phyloP scores from a whole-genome alignment of 208 protist genomes.

The Leishmania major region DNA sequence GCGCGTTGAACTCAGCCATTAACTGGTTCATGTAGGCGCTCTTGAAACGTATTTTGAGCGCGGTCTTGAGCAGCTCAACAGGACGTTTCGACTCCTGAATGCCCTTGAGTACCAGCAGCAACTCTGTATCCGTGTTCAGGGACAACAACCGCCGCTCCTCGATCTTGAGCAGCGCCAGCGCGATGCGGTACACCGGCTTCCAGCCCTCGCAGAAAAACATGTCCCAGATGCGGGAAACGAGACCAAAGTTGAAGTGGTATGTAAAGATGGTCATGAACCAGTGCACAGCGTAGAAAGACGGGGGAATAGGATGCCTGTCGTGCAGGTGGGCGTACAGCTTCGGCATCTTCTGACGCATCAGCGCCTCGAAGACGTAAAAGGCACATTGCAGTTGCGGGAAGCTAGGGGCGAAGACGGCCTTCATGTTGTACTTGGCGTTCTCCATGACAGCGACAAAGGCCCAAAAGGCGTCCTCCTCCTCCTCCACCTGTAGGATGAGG shows the following conservation, averaged over 20 bases:
- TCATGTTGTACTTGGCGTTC: constrained; percentile 55
- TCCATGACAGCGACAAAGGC: constrained; percentile 87
- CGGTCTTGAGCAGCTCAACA: constrained; percentile 45
- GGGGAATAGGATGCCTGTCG: constrained; percentile 36
- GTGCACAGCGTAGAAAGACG: constrained; percentile 72
- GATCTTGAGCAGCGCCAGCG: constrained; percentile 75
- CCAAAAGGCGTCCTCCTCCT: constrained; percentile 89
- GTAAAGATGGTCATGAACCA: constrained; percentile 92
- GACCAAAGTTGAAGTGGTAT: constrained; percentile 80
- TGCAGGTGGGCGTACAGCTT: constrained; percentile 44
- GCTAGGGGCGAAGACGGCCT: constrained; percentile 62
- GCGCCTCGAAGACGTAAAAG: constrained; percentile 69
- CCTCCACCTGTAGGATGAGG: constrained; percentile 74
- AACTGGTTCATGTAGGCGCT: constrained; percentile 41
- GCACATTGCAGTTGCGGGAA: constrained; percentile 77
- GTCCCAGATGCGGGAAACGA: constrained; percentile 89
- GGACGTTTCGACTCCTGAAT: constrained; percentile 73
- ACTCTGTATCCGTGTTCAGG: constrained; percentile 43
- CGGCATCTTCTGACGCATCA: constrained; percentile 58
- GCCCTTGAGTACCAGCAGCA: constrained; percentile 62
- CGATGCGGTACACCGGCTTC: constrained; percentile 89
- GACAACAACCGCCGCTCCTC: constrained; percentile 50
- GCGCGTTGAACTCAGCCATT: constrained; percentile 23
- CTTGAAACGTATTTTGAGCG: constrained; percentile 77
- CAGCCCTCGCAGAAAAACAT: constrained; percentile 93